A percentile compares a stretch with the other conserved stretches of the same genome.
These are phyloP conservation scores for Fraxinus excelsior DNA, from an alignment of 257 asterid genomes.

Conservation along the genomic window DNA sequence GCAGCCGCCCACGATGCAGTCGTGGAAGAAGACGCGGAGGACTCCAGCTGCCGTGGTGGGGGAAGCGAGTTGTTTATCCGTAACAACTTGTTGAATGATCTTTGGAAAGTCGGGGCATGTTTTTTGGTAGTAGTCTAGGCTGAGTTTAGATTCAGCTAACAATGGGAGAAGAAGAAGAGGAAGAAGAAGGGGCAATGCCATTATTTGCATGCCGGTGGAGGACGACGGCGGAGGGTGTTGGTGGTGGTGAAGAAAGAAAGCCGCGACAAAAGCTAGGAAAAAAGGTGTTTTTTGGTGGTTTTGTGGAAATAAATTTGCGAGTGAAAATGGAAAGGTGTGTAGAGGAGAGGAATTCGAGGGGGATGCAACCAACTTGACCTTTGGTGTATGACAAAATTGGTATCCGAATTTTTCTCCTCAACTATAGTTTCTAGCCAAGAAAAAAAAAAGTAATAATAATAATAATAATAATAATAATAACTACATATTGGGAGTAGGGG, in stretches of 20 bases:
- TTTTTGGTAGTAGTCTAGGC: slow-evolving; percentile 55
- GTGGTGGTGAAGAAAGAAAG: slow-evolving; percentile 30
- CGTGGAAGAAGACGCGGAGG: slow-evolving; percentile 92
- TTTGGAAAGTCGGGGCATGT: slow-evolving; percentile 62
- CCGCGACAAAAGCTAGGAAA: not conserved
- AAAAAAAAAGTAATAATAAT: too few species aligned
- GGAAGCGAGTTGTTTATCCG: slow-evolving; percentile 61
- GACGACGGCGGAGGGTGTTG: not conserved
- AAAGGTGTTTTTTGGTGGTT: not conserved
- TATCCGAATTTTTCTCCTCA: not conserved
- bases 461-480: too few species aligned
- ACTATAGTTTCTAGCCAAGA: not conserved
- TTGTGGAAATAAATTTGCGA: not conserved
- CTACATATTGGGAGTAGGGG: too few species aligned
- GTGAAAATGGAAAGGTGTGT: not conserved
- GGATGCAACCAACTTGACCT: not conserved
- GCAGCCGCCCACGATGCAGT: slow-evolving; percentile 86
- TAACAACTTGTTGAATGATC: slow-evolving; percentile 50
- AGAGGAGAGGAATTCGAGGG: slow-evolving; percentile 3
- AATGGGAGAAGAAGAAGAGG: slow-evolving; percentile 32
- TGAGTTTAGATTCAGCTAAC: slow-evolving; percentile 40
- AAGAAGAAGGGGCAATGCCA: slow-evolving; percentile 40
- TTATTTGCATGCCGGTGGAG: slow-evolving; percentile 16
- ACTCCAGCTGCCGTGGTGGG: slow-evolving; percentile 88
- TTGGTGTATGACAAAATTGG: not conserved